Base-by-base conservation (phyloP, 73 alveolate genomes). In the Paramecium bursaria region DNA sequence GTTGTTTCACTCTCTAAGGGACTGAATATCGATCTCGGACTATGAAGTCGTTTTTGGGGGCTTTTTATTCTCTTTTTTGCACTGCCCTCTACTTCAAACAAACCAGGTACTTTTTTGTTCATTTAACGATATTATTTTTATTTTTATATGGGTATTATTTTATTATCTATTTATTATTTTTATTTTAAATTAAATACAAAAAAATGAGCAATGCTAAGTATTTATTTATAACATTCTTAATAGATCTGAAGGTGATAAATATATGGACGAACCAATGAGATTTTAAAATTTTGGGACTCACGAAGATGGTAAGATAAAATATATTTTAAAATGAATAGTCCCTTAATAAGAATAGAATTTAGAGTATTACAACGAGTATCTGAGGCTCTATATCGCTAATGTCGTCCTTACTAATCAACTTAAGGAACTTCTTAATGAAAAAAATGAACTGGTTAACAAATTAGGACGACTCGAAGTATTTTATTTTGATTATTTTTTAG, bases 351-450 rank as follows among this genome's bases (percentile, higher is more conserved):
- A 79, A 31, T 50, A 79, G 54, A 79, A 79, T 73, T 61, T 73
- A 29, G 76, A 79, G 46, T 79, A 79, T 15, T 79, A 79, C 26
- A 53, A 79, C 46, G 89, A 79, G 54, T 79, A 61, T 22, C 48
- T 61, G 15, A 79, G 76, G 48, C 74, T 79, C 10, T 79, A 79
- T 50, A 42, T 79, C 25, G 89, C 89, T 15, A 79, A 79, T 55
- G 89, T 79, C 1, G 85, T 79, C 48, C 55, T 79, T 14, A 79
- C 89, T 27, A 53, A 29, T 54, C 46, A 79, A 82, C 54, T 79
- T 23, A 79, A 79, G 46, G 89, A 79, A 79, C 76, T 79, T 17
- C 74, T 79, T 31, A 79, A 79, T 55, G 89, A 79, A 54, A 79
- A 79, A 73, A 79, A 79, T 35, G 89, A 79, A 42, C 89, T 79